Evolutionary conservation across 75 land plant species (phyloP).

Genomic region (Pinus tabuliformis): DNA sequence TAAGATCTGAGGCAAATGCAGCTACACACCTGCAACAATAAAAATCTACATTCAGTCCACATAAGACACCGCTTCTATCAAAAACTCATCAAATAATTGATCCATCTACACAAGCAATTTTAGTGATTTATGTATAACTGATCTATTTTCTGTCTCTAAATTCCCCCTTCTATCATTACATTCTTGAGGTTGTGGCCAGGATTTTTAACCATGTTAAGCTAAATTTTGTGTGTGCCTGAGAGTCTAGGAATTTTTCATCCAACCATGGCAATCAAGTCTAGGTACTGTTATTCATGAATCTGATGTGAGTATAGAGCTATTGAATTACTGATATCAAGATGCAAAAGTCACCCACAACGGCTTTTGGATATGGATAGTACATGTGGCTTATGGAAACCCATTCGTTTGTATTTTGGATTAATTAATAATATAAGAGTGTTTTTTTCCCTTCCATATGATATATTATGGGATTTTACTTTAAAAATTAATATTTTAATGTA

Average conservation of each 20-base stretch:
- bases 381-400: too few species aligned
- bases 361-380: too few species aligned
- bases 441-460: too few species aligned
- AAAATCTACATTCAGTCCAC: background rate
- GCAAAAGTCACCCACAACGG: background rate
- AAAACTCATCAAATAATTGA: background rate
- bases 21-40: constrained; percentile 78
- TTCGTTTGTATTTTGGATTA: too few species aligned
- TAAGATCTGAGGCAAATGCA: constrained; percentile 87
- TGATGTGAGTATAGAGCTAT: background rate
- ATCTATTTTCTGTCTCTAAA: too few species aligned
- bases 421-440: too few species aligned
- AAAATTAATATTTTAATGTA: too few species aligned
- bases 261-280: background rate
- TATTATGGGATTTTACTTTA: too few species aligned
- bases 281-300: background rate
- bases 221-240: background rate
- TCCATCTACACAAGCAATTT: background rate
- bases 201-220: background rate
- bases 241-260: background rate
- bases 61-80: background rate
- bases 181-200: background rate
- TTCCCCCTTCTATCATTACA: background rate
- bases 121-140: background rate
- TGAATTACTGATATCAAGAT: background rate